phyloP scores from a whole-genome alignment of 129 eudicot genomes.

The Pseudognaphalium luteoalbum region DNA sequence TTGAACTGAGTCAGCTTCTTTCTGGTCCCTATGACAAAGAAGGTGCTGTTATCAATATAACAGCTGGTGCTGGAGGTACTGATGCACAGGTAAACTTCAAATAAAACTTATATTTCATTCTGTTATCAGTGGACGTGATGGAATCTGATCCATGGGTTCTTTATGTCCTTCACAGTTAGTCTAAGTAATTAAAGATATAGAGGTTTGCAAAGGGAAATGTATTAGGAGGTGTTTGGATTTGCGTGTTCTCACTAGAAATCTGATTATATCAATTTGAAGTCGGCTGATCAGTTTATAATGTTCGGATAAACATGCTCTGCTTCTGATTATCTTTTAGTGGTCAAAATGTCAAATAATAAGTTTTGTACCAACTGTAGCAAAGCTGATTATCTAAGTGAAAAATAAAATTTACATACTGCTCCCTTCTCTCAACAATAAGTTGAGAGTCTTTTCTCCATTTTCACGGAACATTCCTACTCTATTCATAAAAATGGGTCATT shows the following conservation, averaged over 20 bases:
- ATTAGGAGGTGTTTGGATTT: not conserved
- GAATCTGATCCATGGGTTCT: not conserved
- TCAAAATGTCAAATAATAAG: not conserved
- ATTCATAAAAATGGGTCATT: too few relatives aligned
- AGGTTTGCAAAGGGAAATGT: not conserved
- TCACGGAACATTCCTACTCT: too few relatives aligned
- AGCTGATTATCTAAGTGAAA: not conserved
- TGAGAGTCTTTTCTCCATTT: too few relatives aligned
- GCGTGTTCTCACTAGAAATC: not conserved
- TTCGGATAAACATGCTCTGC: not conserved
- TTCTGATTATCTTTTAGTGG: too few relatives aligned
- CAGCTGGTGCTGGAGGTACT: conserved; percentile 99
- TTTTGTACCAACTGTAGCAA: not conserved
- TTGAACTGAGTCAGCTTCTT: conserved; percentile 86
- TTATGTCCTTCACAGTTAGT: not conserved
- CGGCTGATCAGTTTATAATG: not conserved
- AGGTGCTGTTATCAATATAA: conserved; percentile 81
- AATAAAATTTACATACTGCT: too few relatives aligned
- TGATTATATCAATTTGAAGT: not conserved
- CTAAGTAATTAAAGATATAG: not conserved
- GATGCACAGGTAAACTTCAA: conserved; percentile 80
- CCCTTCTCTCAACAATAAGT: too few relatives aligned
- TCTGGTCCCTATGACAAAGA: conserved; percentile 96
- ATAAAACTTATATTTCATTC: not conserved
- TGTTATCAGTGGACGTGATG: not conserved